These are phyloP conservation scores for Plasmodium malariae DNA, from an alignment of 169 alveolate species.

Conservation along the genomic window DNA sequence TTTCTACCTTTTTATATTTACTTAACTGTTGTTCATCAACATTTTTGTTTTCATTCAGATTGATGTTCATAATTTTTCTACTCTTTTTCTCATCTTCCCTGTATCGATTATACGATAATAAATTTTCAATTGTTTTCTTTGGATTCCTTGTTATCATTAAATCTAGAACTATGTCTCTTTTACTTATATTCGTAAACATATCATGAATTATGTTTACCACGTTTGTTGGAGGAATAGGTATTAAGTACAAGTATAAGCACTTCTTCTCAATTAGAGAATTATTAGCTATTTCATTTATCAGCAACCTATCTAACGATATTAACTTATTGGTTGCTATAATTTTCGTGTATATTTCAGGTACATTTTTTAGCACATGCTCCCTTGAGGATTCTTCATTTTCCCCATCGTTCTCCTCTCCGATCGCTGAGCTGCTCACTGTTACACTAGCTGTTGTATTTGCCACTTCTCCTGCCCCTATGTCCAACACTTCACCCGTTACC, in stretches of 20 bases:
- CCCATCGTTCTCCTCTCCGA: not conserved
- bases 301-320: conserved; percentile 52
- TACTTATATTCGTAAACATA: conserved; percentile 55
- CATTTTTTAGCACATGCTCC: not conserved
- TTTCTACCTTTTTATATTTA: not conserved
- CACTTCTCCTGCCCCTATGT: no score
- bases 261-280: conserved; percentile 72
- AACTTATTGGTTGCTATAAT: conserved; percentile 61
- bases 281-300: conserved; percentile 64
- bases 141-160: conserved; percentile 70
- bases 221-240: conserved; percentile 76
- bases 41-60: not conserved
- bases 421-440: not conserved
- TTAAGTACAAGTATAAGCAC: conserved; percentile 50
- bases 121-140: conserved; percentile 68
- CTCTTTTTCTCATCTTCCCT: conserved; percentile 3
- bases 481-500: not conserved
- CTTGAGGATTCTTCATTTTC: not conserved
- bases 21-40: not conserved
- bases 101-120: conserved; percentile 6
- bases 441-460: not conserved
- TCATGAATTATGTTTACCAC: conserved; percentile 63
- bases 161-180: conserved; percentile 66
- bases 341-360: conserved; percentile 68
- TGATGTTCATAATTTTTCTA: not conserved